Evolutionary conservation across 2,329 filamentous ascomycete species (phyloP), one percentile per base, ranked within the genome.

Genomic region (Hirsutella minnesotensis): DNA sequence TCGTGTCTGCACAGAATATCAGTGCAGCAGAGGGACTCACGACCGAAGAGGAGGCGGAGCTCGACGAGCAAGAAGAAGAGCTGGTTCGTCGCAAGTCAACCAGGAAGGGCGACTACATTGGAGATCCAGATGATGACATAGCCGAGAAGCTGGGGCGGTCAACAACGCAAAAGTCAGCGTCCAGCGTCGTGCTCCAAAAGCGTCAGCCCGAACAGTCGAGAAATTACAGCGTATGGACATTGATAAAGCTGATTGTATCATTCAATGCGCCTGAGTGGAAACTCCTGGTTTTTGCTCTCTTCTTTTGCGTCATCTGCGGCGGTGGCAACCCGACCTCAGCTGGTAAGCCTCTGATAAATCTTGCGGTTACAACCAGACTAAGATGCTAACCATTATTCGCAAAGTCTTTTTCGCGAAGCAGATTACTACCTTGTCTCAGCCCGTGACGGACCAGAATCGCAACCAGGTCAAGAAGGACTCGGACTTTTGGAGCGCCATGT

Each of bases 401-500:
- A 75, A 83, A 49, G 77, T 95, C 49, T 83, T 96, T 63, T 94
- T 95, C 55, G 83, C 88, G 54, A 95, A 95, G 62, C 76, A 87
- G 45, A 89, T 96, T 60, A 76, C 77, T 46, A 77, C 79, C 9
- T 70, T 92, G 12, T 77, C 81, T 8, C 64, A 61, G 2, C 60
- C 64, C 10, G 51, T 81, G 18, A 75, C 69, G 21, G 61, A 65
- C 15, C 60, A 51, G 30, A 69, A 70, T 59, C 76, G 68, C 35
- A 62, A 57, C 24, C 62, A 77, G 42, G 70, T 94, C 41, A 76
- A 81, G 50, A 68, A 72, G 16, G 75, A 90, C 46, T 80, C 83
- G 18, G 78, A 87, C 56, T 95, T 95, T 60, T 95, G 87, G 87
- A 81, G 79, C 44, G 66, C 80, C 53, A 94, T 95, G 87, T 95